Percentiles rank a stretch among this genome's conserved stretches.
phyloP scores from a whole-genome alignment of 345 rosid genomes.

The Orychophragmus violaceus region DNA sequence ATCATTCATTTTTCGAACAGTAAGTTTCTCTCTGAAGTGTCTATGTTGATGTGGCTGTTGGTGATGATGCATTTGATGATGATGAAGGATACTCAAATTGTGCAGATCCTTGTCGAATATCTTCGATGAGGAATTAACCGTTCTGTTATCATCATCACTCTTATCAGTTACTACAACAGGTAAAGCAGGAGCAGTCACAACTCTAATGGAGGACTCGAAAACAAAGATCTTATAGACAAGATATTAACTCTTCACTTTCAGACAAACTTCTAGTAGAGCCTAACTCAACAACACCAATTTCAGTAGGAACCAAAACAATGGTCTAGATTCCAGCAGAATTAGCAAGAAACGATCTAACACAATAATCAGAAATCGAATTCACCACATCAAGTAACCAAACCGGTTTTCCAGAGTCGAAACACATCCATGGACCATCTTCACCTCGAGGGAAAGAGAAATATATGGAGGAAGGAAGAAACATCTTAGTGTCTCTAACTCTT shows the following conservation, averaged over 20 bases:
- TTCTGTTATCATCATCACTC: constrained; percentile 44
- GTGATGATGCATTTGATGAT: too few species aligned
- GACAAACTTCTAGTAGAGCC: constrained; percentile 71
- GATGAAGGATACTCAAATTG: constrained; percentile 18
- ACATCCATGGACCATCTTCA: constrained; percentile 77
- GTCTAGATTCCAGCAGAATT: constrained; percentile 79
- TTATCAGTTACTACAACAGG: constrained; percentile 32
- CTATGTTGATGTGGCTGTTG: constrained; percentile 24
- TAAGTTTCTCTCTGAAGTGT: constrained; percentile 76
- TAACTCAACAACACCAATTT: constrained; percentile 83
- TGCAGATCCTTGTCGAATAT: constrained; percentile 24
- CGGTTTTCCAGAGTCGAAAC: constrained; percentile 55
- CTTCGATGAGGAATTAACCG: constrained; percentile 2
- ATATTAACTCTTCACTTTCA: constrained; percentile 43
- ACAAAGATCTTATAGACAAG: constrained; percentile 38
- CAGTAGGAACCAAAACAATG: constrained; percentile 73
- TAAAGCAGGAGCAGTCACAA: constrained; percentile 25
- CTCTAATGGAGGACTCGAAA: constrained; percentile 37
- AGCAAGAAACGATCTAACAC: constrained; percentile 72
- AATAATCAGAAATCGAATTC: constrained; percentile 54
- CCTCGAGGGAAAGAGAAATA: constrained; percentile 82
- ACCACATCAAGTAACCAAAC: constrained; percentile 56
- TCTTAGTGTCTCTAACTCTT: constrained; percentile 79
- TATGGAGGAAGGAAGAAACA: constrained; percentile 79
- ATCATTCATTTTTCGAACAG: constrained; percentile 79